Evolutionary conservation across 2,329 filamentous ascomycete genomes (phyloP).

Genomic region (Fusarium humuli): DNA sequence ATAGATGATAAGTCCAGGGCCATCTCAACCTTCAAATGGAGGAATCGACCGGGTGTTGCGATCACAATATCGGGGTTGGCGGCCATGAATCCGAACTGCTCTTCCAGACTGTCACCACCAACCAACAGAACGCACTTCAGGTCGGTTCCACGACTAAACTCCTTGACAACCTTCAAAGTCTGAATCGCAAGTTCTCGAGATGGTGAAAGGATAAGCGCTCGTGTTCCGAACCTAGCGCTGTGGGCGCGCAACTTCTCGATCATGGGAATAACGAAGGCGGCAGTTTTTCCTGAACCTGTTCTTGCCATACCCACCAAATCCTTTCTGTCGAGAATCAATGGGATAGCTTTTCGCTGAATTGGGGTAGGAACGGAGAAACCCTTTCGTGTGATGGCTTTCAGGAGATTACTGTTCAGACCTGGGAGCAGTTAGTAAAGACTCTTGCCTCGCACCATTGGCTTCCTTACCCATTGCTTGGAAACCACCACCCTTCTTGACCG

Average conservation of each 20-base stretch:
- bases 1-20: constrained; percentile 88
- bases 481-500: constrained; percentile 93
- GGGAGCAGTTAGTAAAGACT: constrained; percentile 23
- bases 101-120: constrained; percentile 94
- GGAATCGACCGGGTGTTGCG: constrained; percentile 93
- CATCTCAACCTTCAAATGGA: constrained; percentile 99
- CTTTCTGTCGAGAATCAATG: constrained; percentile 86
- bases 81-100: constrained; percentile 93
- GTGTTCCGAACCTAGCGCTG: constrained; percentile 84
- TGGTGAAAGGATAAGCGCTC: constrained; percentile 89
- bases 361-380: constrained; percentile 97
- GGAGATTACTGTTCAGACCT: constrained; percentile 82
- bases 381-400: constrained; percentile 93
- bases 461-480: constrained; percentile 90
- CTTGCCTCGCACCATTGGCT: neutral
- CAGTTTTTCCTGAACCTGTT: constrained; percentile 98
- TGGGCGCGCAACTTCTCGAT: constrained; percentile 92
- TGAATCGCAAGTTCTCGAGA: constrained; percentile 95
- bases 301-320: constrained; percentile 99
- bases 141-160: constrained; percentile 90
- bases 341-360: constrained; percentile 97
- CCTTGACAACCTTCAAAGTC: constrained; percentile 95
- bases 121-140: constrained; percentile 90
- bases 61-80: constrained; percentile 97
- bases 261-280: constrained; percentile 98